Base-by-base conservation (phyloP, 2,329 filamentous ascomycete species). In the Sporothrix variecibatus region DNA sequence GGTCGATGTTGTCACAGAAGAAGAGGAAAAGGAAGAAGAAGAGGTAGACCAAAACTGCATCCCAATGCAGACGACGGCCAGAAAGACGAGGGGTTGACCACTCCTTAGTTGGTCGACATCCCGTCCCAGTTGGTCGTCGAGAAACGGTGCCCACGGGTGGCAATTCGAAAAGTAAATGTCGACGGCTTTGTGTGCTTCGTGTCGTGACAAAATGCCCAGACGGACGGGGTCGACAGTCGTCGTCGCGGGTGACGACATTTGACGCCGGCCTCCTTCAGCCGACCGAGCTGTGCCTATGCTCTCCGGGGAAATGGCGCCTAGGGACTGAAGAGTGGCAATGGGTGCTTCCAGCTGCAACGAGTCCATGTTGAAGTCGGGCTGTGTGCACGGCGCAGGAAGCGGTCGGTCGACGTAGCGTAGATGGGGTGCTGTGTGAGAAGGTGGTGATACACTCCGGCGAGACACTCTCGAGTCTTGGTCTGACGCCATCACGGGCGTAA, bases 341-440 rank as follows among this genome's bases (percentile, higher is more conserved):
- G 69, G 69, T 2, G 51, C 51, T 9, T 60, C 69, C 31, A 71
- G 53, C 53, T 71, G 46, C 26, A 71, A 3, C 3, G 69, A n/a
- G 23, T 71, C 69, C 69, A 71, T 71, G 53, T 71, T 71, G 53
- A 71, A 71, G 53, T 58, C 51, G n/a, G 65, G 4, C 51, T 53
- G 51, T 34, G 34, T 34, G 43, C 43, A 12, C 1, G 51, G 51
- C 5, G 43, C 5, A 43, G 5, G 40, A 43, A n/a, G n/a, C n/a
- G 40, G 40, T 43, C 5, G 8, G 8, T 40, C 38, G 5, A 40
- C 38, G 38, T 40, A 40, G 38, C 38, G 38, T n/a, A n/a, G n/a
- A 9, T 9, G 38, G 38, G 38, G 38, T 9, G 40, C 15, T 6
- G 2, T 43, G 2, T 43, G 43, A 2, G 43, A 15, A 3, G 43